A percentile compares a stretch with the other conserved stretches of the same genome.
phyloP scores from a whole-genome alignment of 169 alveolate species.

The Cryptosporidium muris region DNA sequence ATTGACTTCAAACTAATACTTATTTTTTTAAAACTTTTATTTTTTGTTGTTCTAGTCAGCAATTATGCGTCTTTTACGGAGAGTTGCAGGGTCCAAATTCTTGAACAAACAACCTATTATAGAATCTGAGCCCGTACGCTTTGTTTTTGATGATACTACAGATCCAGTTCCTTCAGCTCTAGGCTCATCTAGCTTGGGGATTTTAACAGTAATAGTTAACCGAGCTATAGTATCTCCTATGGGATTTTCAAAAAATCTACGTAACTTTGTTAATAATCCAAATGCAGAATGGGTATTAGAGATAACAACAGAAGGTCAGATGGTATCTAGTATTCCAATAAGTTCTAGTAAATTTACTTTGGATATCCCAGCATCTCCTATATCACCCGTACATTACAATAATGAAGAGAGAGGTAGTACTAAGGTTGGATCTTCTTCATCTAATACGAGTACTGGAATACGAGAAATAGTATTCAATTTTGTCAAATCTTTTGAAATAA shows the following conservation, averaged over 20 bases:
- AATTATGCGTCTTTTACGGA: conserved; percentile 39
- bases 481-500: conserved; percentile 39
- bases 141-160: conserved; percentile 21
- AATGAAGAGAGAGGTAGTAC: conserved; percentile 4
- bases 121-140: conserved; percentile 40
- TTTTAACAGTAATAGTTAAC: conserved; percentile 13
- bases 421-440: conserved; percentile 2
- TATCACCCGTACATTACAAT: not conserved
- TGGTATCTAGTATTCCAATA: conserved; percentile 47
- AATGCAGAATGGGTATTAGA: conserved; percentile 71
- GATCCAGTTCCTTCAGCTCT: conserved; percentile 7
- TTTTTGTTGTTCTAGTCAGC: conserved; percentile 28
- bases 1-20: not conserved
- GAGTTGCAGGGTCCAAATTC: conserved; percentile 68
- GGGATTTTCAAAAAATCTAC: conserved; percentile 45
- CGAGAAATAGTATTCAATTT: conserved; percentile 61
- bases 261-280: conserved; percentile 24
- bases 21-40: not conserved
- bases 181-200: conserved; percentile 16
- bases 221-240: conserved; percentile 67
- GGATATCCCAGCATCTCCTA: conserved; percentile 57
- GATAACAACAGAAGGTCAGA: conserved; percentile 39
- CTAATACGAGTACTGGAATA: conserved; percentile 13
- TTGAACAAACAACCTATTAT: conserved; percentile 58
- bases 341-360: conserved; percentile 38